Percentiles rank a stretch among this genome's conserved stretches.
Evolutionary conservation across 129 eudicot genomes (phyloP).

Genomic region (Tagetes patula): DNA sequence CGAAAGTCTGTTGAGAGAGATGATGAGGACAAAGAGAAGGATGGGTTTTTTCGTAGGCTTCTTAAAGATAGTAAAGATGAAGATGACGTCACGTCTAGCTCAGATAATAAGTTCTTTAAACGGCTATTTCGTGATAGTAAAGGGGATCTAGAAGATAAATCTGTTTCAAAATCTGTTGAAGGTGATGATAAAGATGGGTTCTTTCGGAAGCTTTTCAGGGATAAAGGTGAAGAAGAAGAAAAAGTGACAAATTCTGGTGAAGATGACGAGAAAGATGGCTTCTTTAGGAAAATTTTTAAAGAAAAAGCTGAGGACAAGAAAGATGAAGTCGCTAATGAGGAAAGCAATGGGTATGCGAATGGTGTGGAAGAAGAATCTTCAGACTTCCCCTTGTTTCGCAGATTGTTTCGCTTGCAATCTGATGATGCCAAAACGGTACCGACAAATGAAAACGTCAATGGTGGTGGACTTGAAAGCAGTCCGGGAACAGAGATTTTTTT

Average conservation of each 20-base stretch:
- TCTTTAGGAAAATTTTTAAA: conserved; percentile 68
- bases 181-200: conserved; percentile 86
- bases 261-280: conserved; percentile 88
- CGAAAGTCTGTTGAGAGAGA: conserved; percentile 57
- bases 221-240: conserved; percentile 70
- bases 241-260: conserved; percentile 41
- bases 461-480: conserved; percentile 76
- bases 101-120: conserved; percentile 78
- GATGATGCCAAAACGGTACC: conserved; percentile 61
- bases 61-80: conserved; percentile 68
- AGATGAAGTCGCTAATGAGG: conserved; percentile 50
- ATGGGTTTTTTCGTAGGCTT: conserved; percentile 81
- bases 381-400: conserved; percentile 72
- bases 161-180: conserved; percentile 55
- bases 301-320: conserved; percentile 82
- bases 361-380: conserved; percentile 85
- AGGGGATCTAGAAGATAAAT: conserved; percentile 65
- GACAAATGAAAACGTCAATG: conserved; percentile 43
- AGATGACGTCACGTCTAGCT: conserved; percentile 61
- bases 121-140: conserved; percentile 79
- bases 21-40: conserved; percentile 71
- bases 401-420: conserved; percentile 78
- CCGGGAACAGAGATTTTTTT: conserved; percentile 96
- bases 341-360: conserved; percentile 57
- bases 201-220: conserved; percentile 81